Conservation (phyloP, 495 filamentous ascomycete species). For the Elasticomyces elasticus region DNA sequence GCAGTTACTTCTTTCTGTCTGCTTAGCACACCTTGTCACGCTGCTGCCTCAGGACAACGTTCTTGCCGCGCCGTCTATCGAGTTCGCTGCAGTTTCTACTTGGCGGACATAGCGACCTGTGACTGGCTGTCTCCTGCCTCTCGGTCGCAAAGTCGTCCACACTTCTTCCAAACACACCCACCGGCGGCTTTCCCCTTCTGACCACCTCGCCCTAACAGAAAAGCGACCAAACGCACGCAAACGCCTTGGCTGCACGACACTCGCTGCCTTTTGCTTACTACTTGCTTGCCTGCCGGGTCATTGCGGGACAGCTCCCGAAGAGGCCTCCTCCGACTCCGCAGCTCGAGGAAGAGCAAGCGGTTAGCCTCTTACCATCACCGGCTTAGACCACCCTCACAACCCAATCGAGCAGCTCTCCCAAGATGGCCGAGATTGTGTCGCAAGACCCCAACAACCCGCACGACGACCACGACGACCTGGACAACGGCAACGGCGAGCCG, state of each 20-base stretch:
- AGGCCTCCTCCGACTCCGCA: neutral
- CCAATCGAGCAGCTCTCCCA: constrained; percentile 4
- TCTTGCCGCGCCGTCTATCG: too few species aligned
- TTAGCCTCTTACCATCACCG: neutral
- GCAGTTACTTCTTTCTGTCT: neutral
- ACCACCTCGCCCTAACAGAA: neutral
- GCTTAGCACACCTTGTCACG: neutral
- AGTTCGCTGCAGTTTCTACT: too few species aligned
- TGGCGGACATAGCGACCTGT: too few species aligned
- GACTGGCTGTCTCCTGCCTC: too few species aligned
- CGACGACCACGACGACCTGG: constrained; percentile 23
- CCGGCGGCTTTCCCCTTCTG: constrained; percentile 2
- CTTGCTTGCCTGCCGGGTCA: too few species aligned
- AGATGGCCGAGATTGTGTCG: constrained; percentile 17
- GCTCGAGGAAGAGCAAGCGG: neutral
- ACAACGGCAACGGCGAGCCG: constrained; percentile 48
- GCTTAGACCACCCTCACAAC: neutral
- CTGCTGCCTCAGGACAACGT: neutral
- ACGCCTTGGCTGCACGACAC: neutral
- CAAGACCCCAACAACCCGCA: constrained; percentile 14
- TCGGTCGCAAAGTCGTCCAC: neutral
- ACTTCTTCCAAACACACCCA: neutral
- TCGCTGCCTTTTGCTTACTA: too few species aligned
- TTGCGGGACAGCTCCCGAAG: neutral
- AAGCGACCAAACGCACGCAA: neutral